Evolutionary conservation across 306 rosid genomes (phyloP).

Genomic region (Echinosophora koreensis): DNA sequence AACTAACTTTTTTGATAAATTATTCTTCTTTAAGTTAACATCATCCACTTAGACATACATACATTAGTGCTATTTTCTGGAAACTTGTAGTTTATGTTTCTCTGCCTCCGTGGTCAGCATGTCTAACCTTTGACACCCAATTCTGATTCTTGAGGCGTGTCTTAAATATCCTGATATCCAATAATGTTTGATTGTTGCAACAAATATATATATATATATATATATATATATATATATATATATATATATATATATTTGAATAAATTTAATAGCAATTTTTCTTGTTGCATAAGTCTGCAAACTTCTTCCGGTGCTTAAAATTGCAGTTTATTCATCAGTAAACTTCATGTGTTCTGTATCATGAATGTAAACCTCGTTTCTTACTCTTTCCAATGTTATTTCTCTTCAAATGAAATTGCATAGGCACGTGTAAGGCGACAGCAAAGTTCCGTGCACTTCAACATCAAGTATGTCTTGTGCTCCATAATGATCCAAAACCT

Average conservation of each 20-base stretch:
- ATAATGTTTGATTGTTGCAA: background rate
- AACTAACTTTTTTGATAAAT: background rate
- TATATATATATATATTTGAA: no score
- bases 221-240: no score
- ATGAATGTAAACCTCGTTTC: slow-evolving; percentile 21
- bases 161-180: background rate
- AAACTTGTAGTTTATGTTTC: background rate
- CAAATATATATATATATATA: no score
- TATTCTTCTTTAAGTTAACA: slow-evolving; percentile 5
- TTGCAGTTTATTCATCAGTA: slow-evolving; percentile 26
- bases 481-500: slow-evolving; percentile 81
- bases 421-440: slow-evolving; percentile 90
- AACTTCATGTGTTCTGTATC: slow-evolving; percentile 36
- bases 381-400: slow-evolving; percentile 48
- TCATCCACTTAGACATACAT: background rate
- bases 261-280: background rate
- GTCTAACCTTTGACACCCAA: background rate
- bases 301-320: slow-evolving; percentile 16
- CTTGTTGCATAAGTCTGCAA: background rate
- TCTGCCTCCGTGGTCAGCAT: background rate
- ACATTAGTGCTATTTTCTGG: slow-evolving; percentile 18
- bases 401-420: slow-evolving; percentile 49
- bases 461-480: slow-evolving; percentile 75
- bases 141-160: background rate
- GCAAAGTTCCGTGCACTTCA: slow-evolving; percentile 92